Percentiles rank a stretch among this genome's conserved stretches.
These are phyloP conservation scores for Herpetomonas tarakana DNA, from an alignment of 208 protist species.

Conservation along the genomic window DNA sequence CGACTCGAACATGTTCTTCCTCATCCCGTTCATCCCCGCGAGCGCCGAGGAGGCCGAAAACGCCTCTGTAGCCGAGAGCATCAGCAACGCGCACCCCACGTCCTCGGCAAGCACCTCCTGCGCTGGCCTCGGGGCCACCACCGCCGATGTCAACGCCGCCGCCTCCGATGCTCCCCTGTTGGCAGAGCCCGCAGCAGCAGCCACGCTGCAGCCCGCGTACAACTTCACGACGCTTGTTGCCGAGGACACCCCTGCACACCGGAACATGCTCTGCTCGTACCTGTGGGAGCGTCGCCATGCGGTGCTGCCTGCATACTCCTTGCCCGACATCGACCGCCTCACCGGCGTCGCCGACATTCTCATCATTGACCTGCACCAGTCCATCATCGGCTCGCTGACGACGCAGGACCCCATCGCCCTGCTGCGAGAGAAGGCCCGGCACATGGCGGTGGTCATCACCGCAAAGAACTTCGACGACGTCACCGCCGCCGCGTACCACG, in stretches of 20 bases:
- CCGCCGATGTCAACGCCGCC: background rate
- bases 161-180: too few relatives aligned
- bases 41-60: constrained; percentile 39
- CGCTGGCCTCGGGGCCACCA: background rate
- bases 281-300: constrained; percentile 88
- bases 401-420: constrained; percentile 60
- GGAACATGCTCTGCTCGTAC: constrained; percentile 85
- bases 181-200: background rate
- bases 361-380: constrained; percentile 83
- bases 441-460: constrained; percentile 84
- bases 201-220: constrained; percentile 21
- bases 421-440: constrained; percentile 70
- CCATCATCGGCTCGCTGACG: constrained; percentile 38
- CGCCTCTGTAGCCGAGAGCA: constrained; percentile 24
- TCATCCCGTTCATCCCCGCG: constrained; percentile 72
- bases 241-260: constrained; percentile 76
- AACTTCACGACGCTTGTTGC: constrained; percentile 85
- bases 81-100: constrained; percentile 4
- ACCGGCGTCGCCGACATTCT: constrained; percentile 79
- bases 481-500: constrained; percentile 60
- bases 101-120: background rate
- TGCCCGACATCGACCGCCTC: constrained; percentile 70
- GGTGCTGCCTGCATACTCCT: constrained; percentile 70
- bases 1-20: constrained; percentile 57
- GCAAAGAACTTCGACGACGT: constrained; percentile 50